Evolutionary conservation across 2,329 filamentous ascomycete species (phyloP).

Genomic region (Ramularia collo-cygni): DNA sequence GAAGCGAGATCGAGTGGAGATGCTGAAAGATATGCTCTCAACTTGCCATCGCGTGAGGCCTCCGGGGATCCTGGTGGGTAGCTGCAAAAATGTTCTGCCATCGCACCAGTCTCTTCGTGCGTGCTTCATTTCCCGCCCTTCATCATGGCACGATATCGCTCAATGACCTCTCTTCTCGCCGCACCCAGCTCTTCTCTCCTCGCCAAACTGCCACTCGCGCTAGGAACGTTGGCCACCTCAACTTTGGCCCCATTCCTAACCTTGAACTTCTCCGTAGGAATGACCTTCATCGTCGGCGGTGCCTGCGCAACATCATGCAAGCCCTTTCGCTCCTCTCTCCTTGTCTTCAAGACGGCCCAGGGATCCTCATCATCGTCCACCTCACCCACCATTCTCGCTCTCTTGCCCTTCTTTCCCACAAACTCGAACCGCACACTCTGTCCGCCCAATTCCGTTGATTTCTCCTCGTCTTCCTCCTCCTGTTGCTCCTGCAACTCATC

Average conservation of each 20-base stretch:
- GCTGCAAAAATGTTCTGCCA: too few relatives aligned
- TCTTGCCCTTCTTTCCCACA: constrained; percentile 43
- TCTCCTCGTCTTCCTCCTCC: constrained; percentile 52
- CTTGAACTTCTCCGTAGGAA: constrained; percentile 57
- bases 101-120: too few relatives aligned
- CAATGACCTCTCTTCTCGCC: constrained; percentile 63
- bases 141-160: constrained; percentile 67
- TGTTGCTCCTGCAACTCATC: constrained; percentile 64
- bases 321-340: constrained; percentile 49
- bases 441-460: constrained; percentile 57
- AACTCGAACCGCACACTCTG: constrained; percentile 58
- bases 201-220: constrained; percentile 62
- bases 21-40: too few relatives aligned
- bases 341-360: constrained; percentile 66
- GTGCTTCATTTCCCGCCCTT: constrained; percentile 41
- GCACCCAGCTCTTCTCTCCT: constrained; percentile 66
- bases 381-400: constrained; percentile 37
- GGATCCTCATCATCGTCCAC: constrained; percentile 59
- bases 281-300: constrained; percentile 64
- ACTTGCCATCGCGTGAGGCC: too few relatives aligned
- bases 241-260: constrained; percentile 58
- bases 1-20: too few relatives aligned
- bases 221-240: constrained; percentile 62
- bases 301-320: constrained; percentile 60
- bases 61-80: too few relatives aligned